phyloP scores from a whole-genome alignment of 1,284 basidiomycete genomes.

The Ceratobasidium sp. region DNA sequence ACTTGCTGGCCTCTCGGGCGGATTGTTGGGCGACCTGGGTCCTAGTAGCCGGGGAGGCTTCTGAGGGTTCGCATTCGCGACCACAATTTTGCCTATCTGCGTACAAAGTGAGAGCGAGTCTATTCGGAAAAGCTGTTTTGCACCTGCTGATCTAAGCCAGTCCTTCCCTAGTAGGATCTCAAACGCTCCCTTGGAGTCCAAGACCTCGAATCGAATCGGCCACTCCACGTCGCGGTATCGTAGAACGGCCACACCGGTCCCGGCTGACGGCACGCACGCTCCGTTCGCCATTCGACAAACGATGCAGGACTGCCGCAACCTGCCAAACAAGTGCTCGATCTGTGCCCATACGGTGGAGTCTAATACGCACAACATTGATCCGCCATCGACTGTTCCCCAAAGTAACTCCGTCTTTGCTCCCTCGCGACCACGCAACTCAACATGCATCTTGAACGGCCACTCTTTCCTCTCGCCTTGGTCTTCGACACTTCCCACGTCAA shows the following conservation, averaged over 20 bases:
- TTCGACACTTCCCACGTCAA: background rate
- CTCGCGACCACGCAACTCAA: background rate
- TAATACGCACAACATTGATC: constrained; percentile 12
- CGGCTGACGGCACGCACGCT: background rate
- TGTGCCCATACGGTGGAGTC: background rate
- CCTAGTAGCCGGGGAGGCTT: background rate
- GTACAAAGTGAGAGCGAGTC: too few relatives aligned
- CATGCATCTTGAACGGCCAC: background rate
- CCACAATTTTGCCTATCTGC: too few relatives aligned
- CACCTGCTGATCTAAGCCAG: constrained; percentile 3
- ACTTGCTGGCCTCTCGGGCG: background rate
- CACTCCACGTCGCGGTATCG: background rate
- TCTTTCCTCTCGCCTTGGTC: background rate
- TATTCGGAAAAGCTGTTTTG: background rate
- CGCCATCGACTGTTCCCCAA: constrained; percentile 2
- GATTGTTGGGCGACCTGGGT: background rate
- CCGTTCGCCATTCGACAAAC: constrained; percentile 28
- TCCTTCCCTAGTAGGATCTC: constrained; percentile 9
- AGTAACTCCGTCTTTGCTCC: background rate
- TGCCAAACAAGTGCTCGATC: background rate
- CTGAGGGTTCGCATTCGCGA: constrained; percentile 14
- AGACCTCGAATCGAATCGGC: background rate
- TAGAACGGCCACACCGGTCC: background rate
- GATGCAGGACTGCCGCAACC: background rate
- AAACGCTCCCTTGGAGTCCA: background rate